Conservation (phyloP, 768 basidiomycete genomes). For the Leucocoprinus leucothites region DNA sequence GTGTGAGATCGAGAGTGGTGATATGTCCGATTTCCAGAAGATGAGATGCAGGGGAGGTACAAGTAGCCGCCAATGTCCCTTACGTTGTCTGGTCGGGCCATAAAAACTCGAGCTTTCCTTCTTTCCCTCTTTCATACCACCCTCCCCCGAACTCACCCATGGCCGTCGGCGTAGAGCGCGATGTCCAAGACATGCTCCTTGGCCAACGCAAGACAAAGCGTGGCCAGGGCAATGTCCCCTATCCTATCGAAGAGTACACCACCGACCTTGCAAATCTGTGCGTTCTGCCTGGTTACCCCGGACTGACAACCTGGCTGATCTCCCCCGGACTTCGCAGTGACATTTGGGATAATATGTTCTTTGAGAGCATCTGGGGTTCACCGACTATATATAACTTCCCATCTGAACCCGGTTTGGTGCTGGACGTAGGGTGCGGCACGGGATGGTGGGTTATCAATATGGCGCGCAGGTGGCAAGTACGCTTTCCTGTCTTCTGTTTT, state of each 20-base stretch:
- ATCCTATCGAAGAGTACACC: constrained; percentile 46
- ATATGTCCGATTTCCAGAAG: constrained; percentile 11
- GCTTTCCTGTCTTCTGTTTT: constrained; percentile 16
- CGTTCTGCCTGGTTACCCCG: constrained; percentile 42
- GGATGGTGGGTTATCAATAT: constrained; percentile 73
- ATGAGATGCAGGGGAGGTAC: neutral
- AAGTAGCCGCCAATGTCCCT: neutral
- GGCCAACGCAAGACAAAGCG: constrained; percentile 36
- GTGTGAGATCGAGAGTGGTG: neutral
- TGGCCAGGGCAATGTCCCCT: constrained; percentile 47
- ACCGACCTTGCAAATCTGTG: constrained; percentile 54
- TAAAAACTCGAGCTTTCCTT: neutral
- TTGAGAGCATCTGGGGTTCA: constrained; percentile 42
- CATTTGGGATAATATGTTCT: constrained; percentile 70
- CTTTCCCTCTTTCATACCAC: constrained; percentile 16
- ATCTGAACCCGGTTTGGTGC: constrained; percentile 45
- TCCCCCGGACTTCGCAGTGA: constrained; percentile 39
- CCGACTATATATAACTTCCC: constrained; percentile 55
- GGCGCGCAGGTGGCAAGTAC: constrained; percentile 62
- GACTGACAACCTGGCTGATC: neutral
- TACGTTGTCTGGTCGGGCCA: constrained; percentile 3
- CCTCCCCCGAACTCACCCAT: constrained; percentile 12
- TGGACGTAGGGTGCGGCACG: constrained; percentile 72
- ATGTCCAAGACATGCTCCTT: constrained; percentile 44
- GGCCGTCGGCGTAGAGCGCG: constrained; percentile 30